These are phyloP conservation scores for Phytophthora niederhauseri DNA, from an alignment of 352 stramenopile genomes.

Conservation along the genomic window DNA sequence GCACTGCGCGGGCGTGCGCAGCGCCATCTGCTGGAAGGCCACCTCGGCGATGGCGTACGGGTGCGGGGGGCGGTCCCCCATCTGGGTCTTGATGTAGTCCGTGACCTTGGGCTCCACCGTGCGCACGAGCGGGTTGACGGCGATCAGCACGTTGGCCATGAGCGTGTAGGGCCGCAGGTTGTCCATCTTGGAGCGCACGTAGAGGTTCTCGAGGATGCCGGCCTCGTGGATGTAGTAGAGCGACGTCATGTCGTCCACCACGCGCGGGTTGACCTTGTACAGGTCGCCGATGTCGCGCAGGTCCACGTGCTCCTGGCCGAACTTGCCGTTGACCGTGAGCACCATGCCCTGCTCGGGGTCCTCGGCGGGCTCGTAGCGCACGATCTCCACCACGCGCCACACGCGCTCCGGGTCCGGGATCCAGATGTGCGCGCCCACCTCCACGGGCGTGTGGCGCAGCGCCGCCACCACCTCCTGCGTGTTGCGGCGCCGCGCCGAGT, in stretches of 20 bases:
- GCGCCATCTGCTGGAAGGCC: slow-evolving; percentile 90
- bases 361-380: slow-evolving; percentile 50
- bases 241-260: slow-evolving; percentile 88
- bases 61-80: slow-evolving; percentile 83
- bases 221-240: slow-evolving; percentile 92
- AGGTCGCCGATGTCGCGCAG: slow-evolving; percentile 85
- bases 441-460: slow-evolving; percentile 71
- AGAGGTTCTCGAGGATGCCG: slow-evolving; percentile 83
- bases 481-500: slow-evolving; percentile 69
- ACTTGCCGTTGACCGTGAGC: slow-evolving; percentile 71
- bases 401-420: slow-evolving; percentile 83
- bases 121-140: slow-evolving; percentile 85
- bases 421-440: slow-evolving; percentile 86
- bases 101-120: slow-evolving; percentile 84
- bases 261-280: slow-evolving; percentile 87
- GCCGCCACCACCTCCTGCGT: slow-evolving; percentile 71
- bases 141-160: slow-evolving; percentile 91
- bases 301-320: slow-evolving; percentile 76
- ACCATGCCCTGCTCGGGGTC: slow-evolving; percentile 71
- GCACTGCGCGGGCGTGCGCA: slow-evolving; percentile 79
- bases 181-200: slow-evolving; percentile 71
- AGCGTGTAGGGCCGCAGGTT: slow-evolving; percentile 87
- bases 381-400: slow-evolving; percentile 86
- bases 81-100: slow-evolving; percentile 90
- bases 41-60: slow-evolving; percentile 87